Conservation (phyloP, 306 rosid genomes). For the Citrullus amarus region DNA sequence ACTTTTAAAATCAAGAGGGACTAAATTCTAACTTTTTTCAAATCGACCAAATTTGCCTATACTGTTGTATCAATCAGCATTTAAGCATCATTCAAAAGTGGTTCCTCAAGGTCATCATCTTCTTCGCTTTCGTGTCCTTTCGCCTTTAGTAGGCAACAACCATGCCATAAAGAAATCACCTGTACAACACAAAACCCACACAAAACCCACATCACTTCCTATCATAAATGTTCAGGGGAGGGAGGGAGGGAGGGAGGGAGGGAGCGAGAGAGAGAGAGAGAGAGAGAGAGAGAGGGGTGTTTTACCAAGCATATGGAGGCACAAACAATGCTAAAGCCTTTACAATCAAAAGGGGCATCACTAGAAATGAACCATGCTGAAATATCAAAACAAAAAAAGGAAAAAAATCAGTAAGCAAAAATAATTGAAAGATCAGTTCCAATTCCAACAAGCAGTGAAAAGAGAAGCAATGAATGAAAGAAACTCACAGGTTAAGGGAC, state of each 20-base stretch:
- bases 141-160: slow-evolving; percentile 40
- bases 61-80: neutral
- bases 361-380: slow-evolving; percentile 73
- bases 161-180: slow-evolving; percentile 46
- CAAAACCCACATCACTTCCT: neutral
- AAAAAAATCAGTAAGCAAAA: neutral
- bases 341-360: slow-evolving; percentile 71
- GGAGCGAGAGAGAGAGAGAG: neutral
- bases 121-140: slow-evolving; percentile 12
- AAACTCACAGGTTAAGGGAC: slow-evolving; percentile 73
- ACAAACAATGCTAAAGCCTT: slow-evolving; percentile 70
- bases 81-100: slow-evolving; percentile 23
- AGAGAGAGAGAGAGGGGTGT: neutral
- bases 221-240: neutral
- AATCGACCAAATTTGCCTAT: no score
- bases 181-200: slow-evolving; percentile 7
- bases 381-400: slow-evolving; percentile 7
- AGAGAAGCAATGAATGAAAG: neutral
- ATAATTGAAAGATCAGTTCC: neutral
- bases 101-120: slow-evolving; percentile 30
- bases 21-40: no score
- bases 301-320: slow-evolving; percentile 65
- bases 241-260: neutral
- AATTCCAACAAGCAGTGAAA: neutral
- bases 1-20: no score